Percentiles rank a stretch among this genome's conserved stretches.
Conservation (phyloP, 2,329 filamentous ascomycete genomes). For the Aspergillus sp. region DNA sequence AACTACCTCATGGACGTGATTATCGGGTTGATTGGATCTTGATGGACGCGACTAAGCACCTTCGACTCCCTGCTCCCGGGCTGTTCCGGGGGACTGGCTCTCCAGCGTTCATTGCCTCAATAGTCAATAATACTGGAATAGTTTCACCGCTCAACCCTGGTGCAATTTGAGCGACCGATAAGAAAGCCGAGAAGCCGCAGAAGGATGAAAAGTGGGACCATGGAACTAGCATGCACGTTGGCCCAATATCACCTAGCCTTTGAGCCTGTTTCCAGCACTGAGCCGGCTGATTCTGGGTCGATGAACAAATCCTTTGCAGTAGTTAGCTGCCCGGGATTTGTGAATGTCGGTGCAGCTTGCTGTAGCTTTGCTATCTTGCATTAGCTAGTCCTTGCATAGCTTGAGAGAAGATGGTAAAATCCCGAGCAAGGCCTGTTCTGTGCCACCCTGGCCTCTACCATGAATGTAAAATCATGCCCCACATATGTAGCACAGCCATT, state of each 20-base stretch:
- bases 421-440: slow-evolving; percentile 15
- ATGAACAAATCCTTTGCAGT: slow-evolving; percentile 20
- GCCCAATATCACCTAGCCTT: slow-evolving; percentile 20
- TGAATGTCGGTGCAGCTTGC: slow-evolving; percentile 17
- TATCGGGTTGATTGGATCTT: slow-evolving; percentile 16
- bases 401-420: slow-evolving; percentile 18
- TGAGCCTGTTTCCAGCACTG: slow-evolving; percentile 18
- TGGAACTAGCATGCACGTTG: slow-evolving; percentile 22
- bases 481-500: slow-evolving; percentile 5
- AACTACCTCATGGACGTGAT: slow-evolving; percentile 14
- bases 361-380: slow-evolving; percentile 25
- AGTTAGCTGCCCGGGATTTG: slow-evolving; percentile 15
- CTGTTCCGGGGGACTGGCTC: slow-evolving; percentile 27
- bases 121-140: slow-evolving; percentile 10
- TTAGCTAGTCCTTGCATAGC: slow-evolving; percentile 21
- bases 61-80: slow-evolving; percentile 19
- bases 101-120: slow-evolving; percentile 15
- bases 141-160: slow-evolving; percentile 28
- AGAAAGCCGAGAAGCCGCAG: slow-evolving; percentile 18
- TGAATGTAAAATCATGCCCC: slow-evolving; percentile 9
- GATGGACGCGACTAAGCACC: slow-evolving; percentile 7
- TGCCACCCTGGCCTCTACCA: slow-evolving; percentile 10
- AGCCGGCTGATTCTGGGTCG: slow-evolving; percentile 16
- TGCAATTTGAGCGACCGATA: slow-evolving; percentile 23
- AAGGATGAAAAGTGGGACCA: slow-evolving; percentile 20